Evolutionary conservation across 805 yeast genomes (phyloP), one percentile per base, ranked within the genome.

Genomic region (Priceomyces carsonii): DNA sequence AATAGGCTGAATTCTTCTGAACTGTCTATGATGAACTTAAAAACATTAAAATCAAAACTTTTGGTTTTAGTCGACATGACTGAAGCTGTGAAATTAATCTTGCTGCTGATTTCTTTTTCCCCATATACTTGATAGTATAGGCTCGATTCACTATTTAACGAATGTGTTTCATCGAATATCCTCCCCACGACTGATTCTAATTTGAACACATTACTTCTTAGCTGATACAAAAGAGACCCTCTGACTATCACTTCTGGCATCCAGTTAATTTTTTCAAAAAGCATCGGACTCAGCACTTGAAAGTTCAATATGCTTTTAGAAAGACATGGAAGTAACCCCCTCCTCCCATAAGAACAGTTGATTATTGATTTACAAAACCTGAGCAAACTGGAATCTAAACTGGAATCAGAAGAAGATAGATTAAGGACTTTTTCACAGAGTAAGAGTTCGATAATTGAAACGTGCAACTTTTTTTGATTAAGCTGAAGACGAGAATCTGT

Each of bases 321-420:
- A 8, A 89, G 52, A 1, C 69, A 47, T 0, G 95, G 90, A 16
- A 87, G 57, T 6, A 89, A 59, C 2, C 84, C 71, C 45, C 95
- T 76, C 56, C 95, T 73, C 0, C 85, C 80, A 35, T 53, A 68
- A 0, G 86, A 61, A 29, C 73, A 69, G 1, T 50, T 45, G 18
- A 81, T 61, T 2, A 82, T 65, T 1, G 75, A 69, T 9, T 45
- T 30, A 2, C 76, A 67, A 34, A 77, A 66, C 13, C 38, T 34
- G 1, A 42, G 47, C 1, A 77, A 50, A 0, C 40, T 39, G 5
- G 46, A 51, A 8, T 59, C 51, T 13, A 67, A 44, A 1, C 37
- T 43, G 9, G 46, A 54, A 40, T 55, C 56, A 1, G 49, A 45
- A 1, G 58, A 47, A 0, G 82, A 67, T 7, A 47, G 45, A 5